These are phyloP conservation scores for Magnusiomyces paraingens DNA, from an alignment of 1,139 yeast species.

Conservation along the genomic window DNA sequence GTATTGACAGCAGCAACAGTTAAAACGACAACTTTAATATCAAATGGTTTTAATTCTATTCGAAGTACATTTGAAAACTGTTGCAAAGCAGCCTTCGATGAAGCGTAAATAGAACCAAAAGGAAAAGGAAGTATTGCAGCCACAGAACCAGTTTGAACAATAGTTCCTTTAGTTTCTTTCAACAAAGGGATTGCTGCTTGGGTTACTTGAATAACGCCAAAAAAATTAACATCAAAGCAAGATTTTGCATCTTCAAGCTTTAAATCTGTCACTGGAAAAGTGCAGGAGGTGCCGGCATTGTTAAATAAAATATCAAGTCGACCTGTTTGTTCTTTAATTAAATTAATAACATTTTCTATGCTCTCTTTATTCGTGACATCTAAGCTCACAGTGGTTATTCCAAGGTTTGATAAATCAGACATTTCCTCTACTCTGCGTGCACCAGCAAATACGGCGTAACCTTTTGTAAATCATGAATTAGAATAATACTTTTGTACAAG, in stretches of 20 bases:
- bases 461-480: constrained; percentile 24
- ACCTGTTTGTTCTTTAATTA: constrained; percentile 38
- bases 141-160: constrained; percentile 70
- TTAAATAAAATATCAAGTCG: constrained; percentile 56
- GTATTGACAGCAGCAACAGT: constrained; percentile 66
- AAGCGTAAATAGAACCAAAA: constrained; percentile 59
- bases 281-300: constrained; percentile 64
- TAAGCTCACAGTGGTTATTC: constrained; percentile 35
- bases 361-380: constrained; percentile 53
- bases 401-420: constrained; percentile 43
- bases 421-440: constrained; percentile 65
- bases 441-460: constrained; percentile 63
- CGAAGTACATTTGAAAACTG: constrained; percentile 58
- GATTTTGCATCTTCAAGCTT: constrained; percentile 49
- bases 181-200: constrained; percentile 53
- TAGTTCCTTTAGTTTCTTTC: constrained; percentile 61
- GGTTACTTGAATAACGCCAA: constrained; percentile 59
- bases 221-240: constrained; percentile 62
- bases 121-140: constrained; percentile 67
- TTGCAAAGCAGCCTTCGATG: constrained; percentile 73
- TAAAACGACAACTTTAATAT: constrained; percentile 63
- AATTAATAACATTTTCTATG: constrained; percentile 41
- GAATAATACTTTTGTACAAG: not conserved
- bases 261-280: constrained; percentile 65
- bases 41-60: constrained; percentile 66